Evolutionary conservation across 306 rosid genomes (phyloP), one percentile per base, ranked within the genome.

Genomic region (Neltuma alba): DNA sequence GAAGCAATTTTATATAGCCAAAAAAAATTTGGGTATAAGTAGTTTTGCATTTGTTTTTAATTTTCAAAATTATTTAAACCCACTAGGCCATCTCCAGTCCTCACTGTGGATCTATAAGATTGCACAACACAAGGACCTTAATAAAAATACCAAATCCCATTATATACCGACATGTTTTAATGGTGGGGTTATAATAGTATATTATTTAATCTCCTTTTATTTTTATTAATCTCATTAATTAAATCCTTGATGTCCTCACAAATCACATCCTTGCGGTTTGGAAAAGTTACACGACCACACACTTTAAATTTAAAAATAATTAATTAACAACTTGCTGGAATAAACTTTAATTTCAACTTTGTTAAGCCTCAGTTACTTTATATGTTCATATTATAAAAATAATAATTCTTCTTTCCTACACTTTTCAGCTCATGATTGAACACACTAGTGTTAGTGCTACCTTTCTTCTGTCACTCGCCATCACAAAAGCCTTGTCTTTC

Each of bases 401-500:
- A 57, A 25, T 60, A 27, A 12, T 27, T 14, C 21, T 21, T 23
- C 61, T 54, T 54, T 54, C 14, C 3, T 8, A 33, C 70, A 64
- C 70, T 34, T 33, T 34, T 34, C 70, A 34, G n/a, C 70, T 64
- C 12, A 64, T 34, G 44, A 64, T 64, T 64, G 44, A 64, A 20
- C 7, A 63, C 44, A 34, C 44, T 64, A 18, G 23, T 16, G 44
- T 64, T 64, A 64, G 44, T 64, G 70, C 15, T 33, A 2, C 70
- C 25, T 34, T 64, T 57, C 7, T 25, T 64, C 34, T 34, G 28
- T 64, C 44, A 34, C 40, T 63, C 15, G 34, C 27, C 37, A 64
- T 64, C 70, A 18, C 25, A 18, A 31, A 31, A 12, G 36, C 65
- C 65, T 10, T 23, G 36, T 58, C 65, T 58, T 58, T 58, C 36